phyloP scores from a whole-genome alignment of 176 grass and related monocot genomes.

The Urochloa ruziziensis region DNA sequence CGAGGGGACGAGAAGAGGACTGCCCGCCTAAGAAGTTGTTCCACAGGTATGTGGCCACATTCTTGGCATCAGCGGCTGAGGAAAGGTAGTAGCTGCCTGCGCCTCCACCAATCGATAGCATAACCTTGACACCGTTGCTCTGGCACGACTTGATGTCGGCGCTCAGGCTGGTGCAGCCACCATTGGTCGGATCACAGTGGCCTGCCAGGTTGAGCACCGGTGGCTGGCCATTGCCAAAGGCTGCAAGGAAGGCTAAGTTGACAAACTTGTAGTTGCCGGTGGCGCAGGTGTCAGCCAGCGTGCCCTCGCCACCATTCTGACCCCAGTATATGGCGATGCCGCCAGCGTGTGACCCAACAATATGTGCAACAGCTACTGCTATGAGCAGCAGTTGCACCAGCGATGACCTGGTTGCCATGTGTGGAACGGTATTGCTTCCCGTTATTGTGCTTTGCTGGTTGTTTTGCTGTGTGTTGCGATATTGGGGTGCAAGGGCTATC shows the following conservation, averaged over 20 bases:
- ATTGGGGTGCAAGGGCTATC: background rate
- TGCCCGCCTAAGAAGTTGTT: constrained; percentile 41
- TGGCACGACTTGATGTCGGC: constrained; percentile 42
- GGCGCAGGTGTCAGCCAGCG: constrained; percentile 22
- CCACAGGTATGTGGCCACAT: constrained; percentile 37
- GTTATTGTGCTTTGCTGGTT: background rate
- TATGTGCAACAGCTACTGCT: background rate
- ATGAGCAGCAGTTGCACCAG: constrained; percentile 21
- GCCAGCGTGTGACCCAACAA: background rate
- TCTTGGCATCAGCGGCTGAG: constrained; percentile 28
- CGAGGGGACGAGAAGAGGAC: constrained; percentile 42
- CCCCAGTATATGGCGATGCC: constrained; percentile 47
- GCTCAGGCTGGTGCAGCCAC: constrained; percentile 34
- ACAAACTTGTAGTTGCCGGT: constrained; percentile 39
- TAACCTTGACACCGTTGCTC: constrained; percentile 49
- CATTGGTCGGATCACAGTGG: constrained; percentile 47
- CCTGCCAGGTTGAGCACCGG: constrained; percentile 54
- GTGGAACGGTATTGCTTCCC: background rate
- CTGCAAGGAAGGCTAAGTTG: constrained; percentile 44
- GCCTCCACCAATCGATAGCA: constrained; percentile 53
- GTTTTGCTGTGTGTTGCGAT: background rate
- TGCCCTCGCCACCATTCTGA: constrained; percentile 41
- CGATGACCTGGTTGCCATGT: constrained; percentile 6
- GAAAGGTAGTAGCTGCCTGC: constrained; percentile 39
- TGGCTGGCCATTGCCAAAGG: constrained; percentile 53